A percentile compares a stretch with the other conserved stretches of the same genome.
These are phyloP conservation scores for Cercospora canescens DNA, from an alignment of 2,329 filamentous ascomycete genomes.

Conservation along the genomic window DNA sequence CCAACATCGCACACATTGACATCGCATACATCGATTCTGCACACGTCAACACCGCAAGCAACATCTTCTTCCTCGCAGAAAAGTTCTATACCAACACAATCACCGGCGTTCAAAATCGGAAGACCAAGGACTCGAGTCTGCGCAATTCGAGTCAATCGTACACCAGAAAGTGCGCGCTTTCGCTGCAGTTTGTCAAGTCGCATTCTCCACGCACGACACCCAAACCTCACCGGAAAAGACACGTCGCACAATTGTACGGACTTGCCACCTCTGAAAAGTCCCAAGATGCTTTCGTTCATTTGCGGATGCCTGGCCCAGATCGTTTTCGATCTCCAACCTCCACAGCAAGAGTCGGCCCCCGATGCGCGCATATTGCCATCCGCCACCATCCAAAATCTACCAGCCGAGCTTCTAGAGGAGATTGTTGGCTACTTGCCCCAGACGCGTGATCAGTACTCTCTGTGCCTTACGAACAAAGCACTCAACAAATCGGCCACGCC, in stretches of 20 bases:
- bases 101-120: background rate
- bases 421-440: background rate
- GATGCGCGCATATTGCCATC: background rate
- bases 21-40: no score
- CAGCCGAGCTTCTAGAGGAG: conserved; percentile 3
- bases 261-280: background rate
- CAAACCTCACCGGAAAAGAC: background rate
- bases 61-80: background rate
- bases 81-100: background rate
- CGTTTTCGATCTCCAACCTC: background rate
- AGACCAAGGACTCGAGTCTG: background rate
- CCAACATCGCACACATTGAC: background rate
- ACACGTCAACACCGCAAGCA: background rate
- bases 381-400: background rate
- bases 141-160: background rate
- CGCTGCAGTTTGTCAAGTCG: no score
- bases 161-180: no score
- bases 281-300: background rate
- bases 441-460: background rate
- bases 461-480: background rate
- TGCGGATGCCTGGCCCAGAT: background rate
- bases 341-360: background rate
- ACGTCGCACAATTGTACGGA: background rate
- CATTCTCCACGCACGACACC: no score
- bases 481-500: background rate